Base-by-base conservation (phyloP, 139 green algal genomes). In the Chlorella vulgaris region DNA sequence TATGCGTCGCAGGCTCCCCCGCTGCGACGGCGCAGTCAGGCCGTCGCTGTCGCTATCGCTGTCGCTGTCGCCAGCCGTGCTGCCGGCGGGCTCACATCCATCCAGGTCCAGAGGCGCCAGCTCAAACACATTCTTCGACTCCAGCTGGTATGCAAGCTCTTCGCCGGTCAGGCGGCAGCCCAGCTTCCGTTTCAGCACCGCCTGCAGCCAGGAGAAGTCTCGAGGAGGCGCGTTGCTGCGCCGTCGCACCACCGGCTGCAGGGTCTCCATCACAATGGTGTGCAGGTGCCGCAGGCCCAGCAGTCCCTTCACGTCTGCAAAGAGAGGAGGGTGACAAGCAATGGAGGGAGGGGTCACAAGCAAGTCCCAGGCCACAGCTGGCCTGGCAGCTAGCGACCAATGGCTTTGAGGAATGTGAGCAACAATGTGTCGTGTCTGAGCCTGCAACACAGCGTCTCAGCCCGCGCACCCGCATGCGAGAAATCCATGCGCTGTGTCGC, bases 131-230 rank as follows among this genome's bases (percentile, higher is more conserved):
- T 67, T 42, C 78, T 76, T 68, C 53, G 24, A 18, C 33, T 85
- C 28, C 35, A 85, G 67, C 19, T 66, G 13, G 68, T 81, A 85
- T 33, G 68, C 80, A 2, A 85, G 66, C 69, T 85, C 80, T 29
- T 79, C 81, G 50, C n/a, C 58, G 39, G 80, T 85, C 21, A 85
- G 63, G 35, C 53, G 73, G 26, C 33, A 26, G 73, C 53, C 35
- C 7, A 33, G 24, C n/a, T n/a, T n/a, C 66, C 68, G 69, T 39
- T 35, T 36, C 53, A 85, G 74, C 65, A 63, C 38, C n/a, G 26
- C 35, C 66, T 79, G 67, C 66, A 85, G 74, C 80, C 80, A 85
- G 50, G 58, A 24, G 33, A 79, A 83, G 69, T 83, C 65, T 24
- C 43, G 73, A 1, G 38, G 36, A n/a, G n/a, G n/a, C n/a, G n/a